These are phyloP conservation scores for Xylaria curta DNA, from an alignment of 495 filamentous ascomycete genomes.

Conservation along the genomic window DNA sequence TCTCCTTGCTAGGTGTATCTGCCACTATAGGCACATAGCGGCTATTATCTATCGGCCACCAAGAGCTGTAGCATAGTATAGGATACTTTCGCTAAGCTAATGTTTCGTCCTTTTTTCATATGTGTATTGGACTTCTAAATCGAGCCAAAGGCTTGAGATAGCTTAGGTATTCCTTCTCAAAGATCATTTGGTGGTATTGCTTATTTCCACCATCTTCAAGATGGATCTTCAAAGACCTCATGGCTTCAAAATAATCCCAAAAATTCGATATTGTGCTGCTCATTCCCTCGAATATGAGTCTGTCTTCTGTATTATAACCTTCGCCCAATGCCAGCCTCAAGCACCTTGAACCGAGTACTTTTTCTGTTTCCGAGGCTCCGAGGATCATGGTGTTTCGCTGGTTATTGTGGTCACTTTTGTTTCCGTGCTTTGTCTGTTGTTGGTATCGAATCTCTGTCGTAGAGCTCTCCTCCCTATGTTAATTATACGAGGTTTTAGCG, in stretches of 20 bases:
- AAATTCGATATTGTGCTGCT: neutral
- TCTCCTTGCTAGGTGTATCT: neutral
- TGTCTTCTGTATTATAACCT: neutral
- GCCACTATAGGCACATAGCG: neutral
- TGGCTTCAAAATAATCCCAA: neutral
- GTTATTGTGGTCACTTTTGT: neutral
- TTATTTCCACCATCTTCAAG: neutral
- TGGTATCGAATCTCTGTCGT: too few species aligned
- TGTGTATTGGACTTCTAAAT: neutral
- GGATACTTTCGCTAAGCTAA: neutral
- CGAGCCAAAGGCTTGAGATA: neutral
- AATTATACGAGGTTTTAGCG: neutral
- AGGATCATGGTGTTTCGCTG: neutral
- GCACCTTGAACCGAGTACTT: neutral
- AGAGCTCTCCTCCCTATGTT: neutral
- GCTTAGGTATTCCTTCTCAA: neutral
- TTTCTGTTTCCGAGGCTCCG: neutral
- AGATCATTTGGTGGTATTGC: neutral
- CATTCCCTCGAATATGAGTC: neutral
- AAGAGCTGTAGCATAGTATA: conserved; percentile 1
- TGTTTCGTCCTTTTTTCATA: neutral
- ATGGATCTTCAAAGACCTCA: neutral
- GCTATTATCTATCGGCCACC: too few species aligned
- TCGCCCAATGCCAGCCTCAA: neutral
- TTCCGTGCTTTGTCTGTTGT: neutral